Base-by-base conservation (phyloP, 306 rosid species). In the Cucurbita ficifolia region DNA sequence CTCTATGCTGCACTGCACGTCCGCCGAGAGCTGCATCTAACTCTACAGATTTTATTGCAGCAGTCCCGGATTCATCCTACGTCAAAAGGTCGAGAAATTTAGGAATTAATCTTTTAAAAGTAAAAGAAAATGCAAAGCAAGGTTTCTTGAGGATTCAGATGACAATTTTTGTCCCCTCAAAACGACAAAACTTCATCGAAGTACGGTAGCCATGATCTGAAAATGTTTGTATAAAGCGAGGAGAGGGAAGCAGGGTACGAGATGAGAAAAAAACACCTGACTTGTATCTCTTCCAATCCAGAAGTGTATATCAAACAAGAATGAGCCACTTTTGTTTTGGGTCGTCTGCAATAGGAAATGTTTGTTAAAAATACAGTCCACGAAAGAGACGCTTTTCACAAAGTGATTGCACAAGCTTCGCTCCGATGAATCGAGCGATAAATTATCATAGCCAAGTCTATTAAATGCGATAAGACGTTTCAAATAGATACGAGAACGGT, bases 221-320 rank as follows among this genome's bases (percentile, higher is more conserved):
- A 18, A 65, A 19, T 0, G 5, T 17, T 16, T 36, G 24, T n/a
- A 19, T 21, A 22, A 45, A 65, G 18, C 36, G 14, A 65, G 54
- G n/a, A 40, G 54, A 67, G 75, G 19, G 45, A 64, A 40, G 62
- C 52, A 73, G 58, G 50, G 16, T 39, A 72, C 17, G 56, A 65
- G 75, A 16, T 14, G 43, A 70, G 69, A n/a, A 81, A 75, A 75
- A 74, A 77, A 65, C 68, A 91, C 99, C 96, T 95, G 97, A 84
- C 97, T 95, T 59, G 99, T 86, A 82, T 95, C 99, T 82, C 83
- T 91, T 82, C 99, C 99, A 82, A 95, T 77, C 99, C 99, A 95
- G 84, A 91, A 95, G 86, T 95, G 99, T 70, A 95, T 84, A 72
- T 95, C 99, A 78, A 75, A 83, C 5, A 85, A 77, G 80, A 78